Evolutionary conservation across 2,329 filamentous ascomycete species (phyloP).

Genomic region (Sphaerostilbella broomeana): DNA sequence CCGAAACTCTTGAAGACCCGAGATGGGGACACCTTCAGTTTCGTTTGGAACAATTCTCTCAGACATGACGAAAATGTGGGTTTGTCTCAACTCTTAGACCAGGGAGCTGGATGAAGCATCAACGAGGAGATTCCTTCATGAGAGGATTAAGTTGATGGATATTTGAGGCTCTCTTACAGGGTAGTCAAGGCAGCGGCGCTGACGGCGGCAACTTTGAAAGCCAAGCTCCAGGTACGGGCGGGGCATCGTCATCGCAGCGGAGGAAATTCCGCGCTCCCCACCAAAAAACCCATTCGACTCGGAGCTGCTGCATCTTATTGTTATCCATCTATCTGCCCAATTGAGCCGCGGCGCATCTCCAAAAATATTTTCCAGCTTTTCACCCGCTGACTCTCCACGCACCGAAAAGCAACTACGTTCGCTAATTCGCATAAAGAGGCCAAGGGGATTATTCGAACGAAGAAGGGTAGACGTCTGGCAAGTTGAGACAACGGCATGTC

Average conservation of each 20-base stretch:
- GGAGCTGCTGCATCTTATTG: too few relatives aligned
- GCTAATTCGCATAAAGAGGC: too few relatives aligned
- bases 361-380: too few relatives aligned
- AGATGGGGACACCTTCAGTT: slow-evolving; percentile 39
- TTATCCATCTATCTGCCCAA: not conserved
- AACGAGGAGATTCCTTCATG: not conserved
- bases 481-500: slow-evolving; percentile 35
- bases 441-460: too few relatives aligned
- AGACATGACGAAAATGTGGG: slow-evolving; percentile 23
- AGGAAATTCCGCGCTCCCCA: slow-evolving; percentile 12
- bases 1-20: slow-evolving; percentile 48
- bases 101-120: not conserved
- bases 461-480: not conserved
- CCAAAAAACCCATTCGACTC: too few relatives aligned
- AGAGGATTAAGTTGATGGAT: not conserved
- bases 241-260: slow-evolving; percentile 10
- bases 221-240: slow-evolving; percentile 9
- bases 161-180: too few relatives aligned
- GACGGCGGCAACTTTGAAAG: too few relatives aligned
- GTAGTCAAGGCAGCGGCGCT: slow-evolving; percentile 14
- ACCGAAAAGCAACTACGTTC: too few relatives aligned
- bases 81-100: too few relatives aligned
- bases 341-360: too few relatives aligned
- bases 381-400: too few relatives aligned
- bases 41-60: slow-evolving; percentile 30